phyloP scores from a whole-genome alignment of 140 eudicot species.

The Cichorium intybus region DNA sequence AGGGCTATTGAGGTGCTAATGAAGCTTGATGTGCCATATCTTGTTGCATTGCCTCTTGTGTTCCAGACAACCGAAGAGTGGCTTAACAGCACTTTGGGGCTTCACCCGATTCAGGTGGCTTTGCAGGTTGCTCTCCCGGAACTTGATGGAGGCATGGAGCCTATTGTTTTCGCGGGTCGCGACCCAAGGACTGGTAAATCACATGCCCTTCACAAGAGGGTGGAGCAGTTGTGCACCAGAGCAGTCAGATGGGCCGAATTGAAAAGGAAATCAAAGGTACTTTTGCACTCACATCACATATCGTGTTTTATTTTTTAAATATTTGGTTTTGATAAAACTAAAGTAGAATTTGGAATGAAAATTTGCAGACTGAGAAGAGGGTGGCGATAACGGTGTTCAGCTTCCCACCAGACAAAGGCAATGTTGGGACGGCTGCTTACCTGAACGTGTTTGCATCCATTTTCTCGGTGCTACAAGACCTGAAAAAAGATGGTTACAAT shows the following conservation, averaged over 20 bases:
- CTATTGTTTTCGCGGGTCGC: slow-evolving; percentile 88
- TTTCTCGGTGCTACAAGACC: slow-evolving; percentile 85
- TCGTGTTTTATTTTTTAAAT: neutral
- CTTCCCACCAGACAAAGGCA: slow-evolving; percentile 99
- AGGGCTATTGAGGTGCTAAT: slow-evolving; percentile 85
- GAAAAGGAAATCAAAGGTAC: slow-evolving; percentile 87
- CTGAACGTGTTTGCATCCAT: slow-evolving; percentile 92
- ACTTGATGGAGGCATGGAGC: slow-evolving; percentile 99
- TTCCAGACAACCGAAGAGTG: slow-evolving; percentile 99
- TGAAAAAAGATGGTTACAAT: slow-evolving; percentile 72
- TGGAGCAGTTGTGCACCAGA: slow-evolving; percentile 96
- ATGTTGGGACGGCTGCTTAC: slow-evolving; percentile 98
- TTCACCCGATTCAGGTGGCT: slow-evolving; percentile 99
- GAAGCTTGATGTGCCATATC: slow-evolving; percentile 96
- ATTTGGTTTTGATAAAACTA: neutral
- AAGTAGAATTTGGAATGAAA: neutral
- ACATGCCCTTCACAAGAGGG: slow-evolving; percentile 99
- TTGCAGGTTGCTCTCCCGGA: slow-evolving; percentile 98
- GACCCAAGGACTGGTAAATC: slow-evolving; percentile 99
- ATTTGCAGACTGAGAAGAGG: slow-evolving; percentile 78
- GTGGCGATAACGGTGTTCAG: slow-evolving; percentile 96
- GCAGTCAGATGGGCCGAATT: slow-evolving; percentile 90
- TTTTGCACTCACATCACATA: neutral
- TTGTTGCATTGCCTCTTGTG: slow-evolving; percentile 93
- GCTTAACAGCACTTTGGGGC: slow-evolving; percentile 97